Base-by-base conservation (phyloP, 225 moss, liverwort and hornwort genomes). In the Thuidium tamariscinum region DNA sequence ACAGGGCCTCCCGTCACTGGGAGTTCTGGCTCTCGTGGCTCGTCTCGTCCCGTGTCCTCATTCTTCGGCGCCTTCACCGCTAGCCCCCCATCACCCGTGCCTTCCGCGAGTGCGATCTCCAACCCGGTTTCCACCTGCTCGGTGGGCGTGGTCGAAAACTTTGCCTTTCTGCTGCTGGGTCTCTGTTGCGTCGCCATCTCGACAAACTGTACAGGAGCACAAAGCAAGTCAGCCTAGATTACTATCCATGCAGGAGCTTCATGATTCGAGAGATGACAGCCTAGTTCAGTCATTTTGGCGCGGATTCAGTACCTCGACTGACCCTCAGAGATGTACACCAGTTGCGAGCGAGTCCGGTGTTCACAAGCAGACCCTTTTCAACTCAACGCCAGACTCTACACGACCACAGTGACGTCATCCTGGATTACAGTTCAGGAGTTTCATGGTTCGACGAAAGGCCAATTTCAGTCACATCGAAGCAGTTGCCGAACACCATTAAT, bases 141-240 rank as follows among this genome's bases (percentile, higher is more conserved):
- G 12, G 83, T 32, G 34, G 74, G 68, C 41, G 84, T 66, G 46
- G 54, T 67, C 21, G 71, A n/a, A n/a, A n/a, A 30, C 30, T 51
- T 36, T 32, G n/a, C n/a, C n/a, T n/a, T n/a, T n/a, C n/a, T n/a
- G n/a, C n/a, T n/a, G n/a, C n/a, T n/a, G n/a, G n/a, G n/a, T 60
- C 81, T 88, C 68, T 88, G 67, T 26, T 85, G 75, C 26, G 85
- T 88, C 88, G 88, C 88, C 88, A n/a, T n/a, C 71, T 71, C 22
- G 34, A 52, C 26, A 63, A 83, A 42, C 23, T 80, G 46, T 80
- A 34, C 80, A 80, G 11, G 20, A 80, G 21, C 80, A 63, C 34
- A 30, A 48, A 11, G n/a, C n/a, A n/a, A n/a, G 36, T 83, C 69
- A 77, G 30, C 32, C 64, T 26, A 41, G 13, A 37, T 2, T 21